Evolutionary conservation across 1,284 basidiomycete species (phyloP).

Genomic region (Cystobasidium slooffiae): DNA sequence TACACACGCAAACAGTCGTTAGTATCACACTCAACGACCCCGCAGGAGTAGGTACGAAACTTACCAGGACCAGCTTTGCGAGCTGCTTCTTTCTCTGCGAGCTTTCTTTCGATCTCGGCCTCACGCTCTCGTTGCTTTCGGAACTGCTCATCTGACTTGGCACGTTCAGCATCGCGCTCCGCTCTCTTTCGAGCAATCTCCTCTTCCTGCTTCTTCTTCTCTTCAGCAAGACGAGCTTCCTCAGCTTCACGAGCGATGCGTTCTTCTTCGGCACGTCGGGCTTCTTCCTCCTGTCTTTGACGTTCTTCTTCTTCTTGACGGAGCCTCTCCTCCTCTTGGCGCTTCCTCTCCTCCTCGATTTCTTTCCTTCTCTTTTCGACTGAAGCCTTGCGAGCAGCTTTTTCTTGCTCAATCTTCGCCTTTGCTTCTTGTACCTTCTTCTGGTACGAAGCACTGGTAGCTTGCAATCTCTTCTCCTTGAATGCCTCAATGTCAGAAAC

Average conservation of each 20-base stretch:
- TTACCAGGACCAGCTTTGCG: constrained; percentile 25
- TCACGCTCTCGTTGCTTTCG: constrained; percentile 40
- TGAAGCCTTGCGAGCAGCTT: constrained; percentile 36
- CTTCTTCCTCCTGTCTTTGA: constrained; percentile 28
- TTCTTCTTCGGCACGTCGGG: constrained; percentile 25
- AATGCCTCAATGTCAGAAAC: constrained; percentile 72
- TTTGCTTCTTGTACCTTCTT: constrained; percentile 26
- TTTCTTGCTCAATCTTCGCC: constrained; percentile 39
- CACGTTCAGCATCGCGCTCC: constrained; percentile 16
- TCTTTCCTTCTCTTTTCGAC: constrained; percentile 25
- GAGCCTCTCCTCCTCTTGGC: constrained; percentile 17
- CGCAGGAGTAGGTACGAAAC: not conserved
- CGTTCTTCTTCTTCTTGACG: constrained; percentile 37
- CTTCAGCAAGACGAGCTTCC: constrained; percentile 39
- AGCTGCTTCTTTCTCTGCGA: constrained; percentile 24
- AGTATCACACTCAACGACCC: not conserved
- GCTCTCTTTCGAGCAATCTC: constrained; percentile 25
- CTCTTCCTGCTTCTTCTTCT: constrained; percentile 36
- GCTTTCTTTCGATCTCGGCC: constrained; percentile 32
- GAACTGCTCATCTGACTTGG: constrained; percentile 19
- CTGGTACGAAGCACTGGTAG: constrained; percentile 32
- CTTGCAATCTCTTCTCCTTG: constrained; percentile 43
- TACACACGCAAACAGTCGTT: not conserved
- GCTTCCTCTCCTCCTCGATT: constrained; percentile 10
- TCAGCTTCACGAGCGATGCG: constrained; percentile 18